phyloP scores from a whole-genome alignment of 192 early-diverging fungal species.

The Umbelopsis sp. region DNA sequence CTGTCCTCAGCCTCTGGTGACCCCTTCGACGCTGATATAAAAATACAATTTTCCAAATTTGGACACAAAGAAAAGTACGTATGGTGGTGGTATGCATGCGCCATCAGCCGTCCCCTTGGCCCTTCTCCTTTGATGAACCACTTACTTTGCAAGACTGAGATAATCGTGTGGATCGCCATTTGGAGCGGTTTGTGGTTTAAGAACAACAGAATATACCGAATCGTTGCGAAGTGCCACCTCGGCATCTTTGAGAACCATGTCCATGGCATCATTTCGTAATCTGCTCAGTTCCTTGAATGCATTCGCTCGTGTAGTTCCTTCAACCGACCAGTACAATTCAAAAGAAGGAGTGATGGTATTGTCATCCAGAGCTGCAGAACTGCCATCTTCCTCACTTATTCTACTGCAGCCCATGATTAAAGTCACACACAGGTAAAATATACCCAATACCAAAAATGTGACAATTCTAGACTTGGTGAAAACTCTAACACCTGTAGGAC shows the following conservation, averaged over 20 bases:
- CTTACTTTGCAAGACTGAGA: constrained; percentile 16
- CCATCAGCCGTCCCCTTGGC: neutral
- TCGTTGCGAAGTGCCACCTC: neutral
- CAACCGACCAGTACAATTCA: neutral
- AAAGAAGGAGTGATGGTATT: neutral
- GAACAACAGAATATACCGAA: neutral
- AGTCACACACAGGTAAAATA: neutral
- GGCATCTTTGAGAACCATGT: neutral
- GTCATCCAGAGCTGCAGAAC: neutral
- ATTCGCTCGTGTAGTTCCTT: neutral
- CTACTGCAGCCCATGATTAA: neutral
- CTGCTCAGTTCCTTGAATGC: neutral
- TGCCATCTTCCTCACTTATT: neutral
- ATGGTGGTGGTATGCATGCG: no score
- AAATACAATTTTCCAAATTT: neutral
- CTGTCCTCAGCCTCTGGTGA: neutral
- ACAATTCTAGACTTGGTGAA: neutral
- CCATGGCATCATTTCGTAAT: neutral
- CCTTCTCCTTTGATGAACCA: neutral
- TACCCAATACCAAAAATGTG: neutral
- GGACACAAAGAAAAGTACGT: neutral
- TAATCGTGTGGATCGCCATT: constrained; percentile 8
- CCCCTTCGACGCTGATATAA: neutral
- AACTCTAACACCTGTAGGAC: neutral
- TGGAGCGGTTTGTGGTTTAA: neutral